Conservation (phyloP, 2,329 filamentous ascomycete genomes). For the Fusarium gaditjirri region DNA sequence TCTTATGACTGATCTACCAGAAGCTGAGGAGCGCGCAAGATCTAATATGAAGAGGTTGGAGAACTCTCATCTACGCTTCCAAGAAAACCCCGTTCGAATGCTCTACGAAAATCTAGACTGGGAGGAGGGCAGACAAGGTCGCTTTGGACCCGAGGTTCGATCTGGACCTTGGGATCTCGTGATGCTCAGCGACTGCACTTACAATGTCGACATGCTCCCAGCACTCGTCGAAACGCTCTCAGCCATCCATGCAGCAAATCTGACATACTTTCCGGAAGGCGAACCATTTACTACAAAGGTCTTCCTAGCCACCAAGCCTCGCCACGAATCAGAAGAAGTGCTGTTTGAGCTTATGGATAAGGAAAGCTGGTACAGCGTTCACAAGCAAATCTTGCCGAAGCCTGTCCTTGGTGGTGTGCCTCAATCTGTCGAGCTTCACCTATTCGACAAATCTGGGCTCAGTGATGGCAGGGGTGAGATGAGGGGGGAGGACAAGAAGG, state of each 20-base stretch:
- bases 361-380: conserved; percentile 57
- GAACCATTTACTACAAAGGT: conserved; percentile 53
- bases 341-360: conserved; percentile 60
- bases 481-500: neutral
- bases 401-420: conserved; percentile 57
- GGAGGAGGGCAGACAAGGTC: conserved; percentile 60
- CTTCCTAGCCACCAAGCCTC: conserved; percentile 65
- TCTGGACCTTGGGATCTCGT: conserved; percentile 62
- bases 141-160: conserved; percentile 55
- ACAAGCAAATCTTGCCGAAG: conserved; percentile 56
- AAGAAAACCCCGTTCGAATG: conserved; percentile 44
- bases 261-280: conserved; percentile 27
- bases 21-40: conserved; percentile 61
- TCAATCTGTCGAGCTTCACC: conserved; percentile 63
- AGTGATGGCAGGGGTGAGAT: conserved; percentile 30
- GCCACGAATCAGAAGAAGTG: conserved; percentile 63
- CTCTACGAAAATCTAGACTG: conserved; percentile 68
- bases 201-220: conserved; percentile 67
- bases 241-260: conserved; percentile 56
- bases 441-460: conserved; percentile 55
- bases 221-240: conserved; percentile 64
- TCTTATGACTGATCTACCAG: conserved; percentile 66
- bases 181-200: conserved; percentile 69
- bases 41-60: conserved; percentile 57
- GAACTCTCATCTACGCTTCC: conserved; percentile 24